These are phyloP conservation scores for Pisolithus marmoratus DNA, from an alignment of 768 basidiomycete species.

Conservation along the genomic window DNA sequence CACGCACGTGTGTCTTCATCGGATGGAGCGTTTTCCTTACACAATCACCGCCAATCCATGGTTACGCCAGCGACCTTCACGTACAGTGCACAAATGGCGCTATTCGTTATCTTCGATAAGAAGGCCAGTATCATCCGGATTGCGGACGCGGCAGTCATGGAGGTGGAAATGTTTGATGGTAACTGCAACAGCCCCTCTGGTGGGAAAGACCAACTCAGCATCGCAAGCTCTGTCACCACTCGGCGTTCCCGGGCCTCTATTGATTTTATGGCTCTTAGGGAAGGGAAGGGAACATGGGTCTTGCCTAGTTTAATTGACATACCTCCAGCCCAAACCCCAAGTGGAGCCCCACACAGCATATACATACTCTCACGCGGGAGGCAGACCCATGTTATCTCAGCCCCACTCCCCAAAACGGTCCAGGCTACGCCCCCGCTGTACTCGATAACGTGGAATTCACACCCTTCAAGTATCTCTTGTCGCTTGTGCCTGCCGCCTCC, in stretches of 20 bases:
- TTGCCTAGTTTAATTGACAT: slow-evolving; percentile 20
- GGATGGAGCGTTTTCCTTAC: slow-evolving; percentile 30
- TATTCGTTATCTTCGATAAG: slow-evolving; percentile 86
- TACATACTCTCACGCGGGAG: slow-evolving; percentile 67
- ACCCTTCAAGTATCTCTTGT: slow-evolving; percentile 49
- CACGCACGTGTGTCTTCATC: slow-evolving; percentile 42
- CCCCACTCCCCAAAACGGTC: slow-evolving; percentile 56
- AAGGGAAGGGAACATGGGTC: slow-evolving; percentile 25
- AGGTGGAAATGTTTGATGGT: slow-evolving; percentile 57
- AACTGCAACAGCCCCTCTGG: slow-evolving; percentile 17
- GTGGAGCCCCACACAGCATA: slow-evolving; percentile 34
- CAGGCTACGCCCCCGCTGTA: slow-evolving; percentile 45
- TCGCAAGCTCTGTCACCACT: slow-evolving; percentile 17
- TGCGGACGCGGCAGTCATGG: slow-evolving; percentile 74
- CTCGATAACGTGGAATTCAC: slow-evolving; percentile 50
- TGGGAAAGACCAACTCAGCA: slow-evolving; percentile 19
- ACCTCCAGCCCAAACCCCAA: slow-evolving; percentile 14
- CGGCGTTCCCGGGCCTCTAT: slow-evolving; percentile 39
- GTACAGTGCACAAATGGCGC: slow-evolving; percentile 66
- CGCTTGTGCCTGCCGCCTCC: slow-evolving; percentile 40
- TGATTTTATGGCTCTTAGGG: slow-evolving; percentile 38
- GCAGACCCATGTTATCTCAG: slow-evolving; percentile 60
- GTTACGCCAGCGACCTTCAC: slow-evolving; percentile 32
- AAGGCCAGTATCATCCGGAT: slow-evolving; percentile 81
- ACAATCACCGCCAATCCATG: slow-evolving; percentile 20